A percentile compares a stretch with the other conserved stretches of the same genome.
Conservation (phyloP, 495 filamentous ascomycete species). For the Letharia columbiana region DNA sequence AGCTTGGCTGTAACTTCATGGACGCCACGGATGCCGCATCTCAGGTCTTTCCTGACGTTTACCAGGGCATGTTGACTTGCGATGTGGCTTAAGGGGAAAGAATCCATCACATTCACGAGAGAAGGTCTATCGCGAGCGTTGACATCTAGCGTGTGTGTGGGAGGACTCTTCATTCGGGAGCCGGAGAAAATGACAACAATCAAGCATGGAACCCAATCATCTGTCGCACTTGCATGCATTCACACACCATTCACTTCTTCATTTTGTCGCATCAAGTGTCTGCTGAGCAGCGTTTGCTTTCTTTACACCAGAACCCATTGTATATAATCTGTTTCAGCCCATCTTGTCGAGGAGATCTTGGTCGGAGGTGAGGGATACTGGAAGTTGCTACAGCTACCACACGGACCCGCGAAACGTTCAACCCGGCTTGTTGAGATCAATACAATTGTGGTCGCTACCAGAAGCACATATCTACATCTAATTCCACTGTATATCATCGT, state of each 20-base stretch:
- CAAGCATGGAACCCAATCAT: background rate
- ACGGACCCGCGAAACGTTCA: background rate
- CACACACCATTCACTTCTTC: slow-evolving; percentile 8
- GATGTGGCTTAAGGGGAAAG: slow-evolving; percentile 10
- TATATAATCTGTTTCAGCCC: slow-evolving; percentile 16
- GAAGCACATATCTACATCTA: background rate
- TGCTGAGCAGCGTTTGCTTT: slow-evolving; percentile 18
- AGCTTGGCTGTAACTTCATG: slow-evolving; percentile 16
- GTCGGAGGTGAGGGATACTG: slow-evolving; percentile 6
- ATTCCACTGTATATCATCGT: background rate
- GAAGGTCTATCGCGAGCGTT: background rate
- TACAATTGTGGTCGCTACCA: background rate
- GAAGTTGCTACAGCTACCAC: slow-evolving; percentile 4
- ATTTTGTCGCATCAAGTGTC: slow-evolving; percentile 15
- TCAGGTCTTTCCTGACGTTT: background rate
- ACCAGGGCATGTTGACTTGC: slow-evolving; percentile 17
- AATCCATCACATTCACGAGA: background rate
- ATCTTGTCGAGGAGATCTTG: background rate
- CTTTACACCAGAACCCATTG: slow-evolving; percentile 2
- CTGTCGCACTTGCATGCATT: slow-evolving; percentile 6
- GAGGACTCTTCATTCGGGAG: background rate
- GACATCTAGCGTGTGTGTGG: background rate
- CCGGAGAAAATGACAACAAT: background rate
- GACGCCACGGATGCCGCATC: background rate
- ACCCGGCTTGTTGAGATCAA: slow-evolving; percentile 9